Conservation (phyloP, 2,329 filamentous ascomycete species). For the Colletotrichum neosansevieriae region DNA sequence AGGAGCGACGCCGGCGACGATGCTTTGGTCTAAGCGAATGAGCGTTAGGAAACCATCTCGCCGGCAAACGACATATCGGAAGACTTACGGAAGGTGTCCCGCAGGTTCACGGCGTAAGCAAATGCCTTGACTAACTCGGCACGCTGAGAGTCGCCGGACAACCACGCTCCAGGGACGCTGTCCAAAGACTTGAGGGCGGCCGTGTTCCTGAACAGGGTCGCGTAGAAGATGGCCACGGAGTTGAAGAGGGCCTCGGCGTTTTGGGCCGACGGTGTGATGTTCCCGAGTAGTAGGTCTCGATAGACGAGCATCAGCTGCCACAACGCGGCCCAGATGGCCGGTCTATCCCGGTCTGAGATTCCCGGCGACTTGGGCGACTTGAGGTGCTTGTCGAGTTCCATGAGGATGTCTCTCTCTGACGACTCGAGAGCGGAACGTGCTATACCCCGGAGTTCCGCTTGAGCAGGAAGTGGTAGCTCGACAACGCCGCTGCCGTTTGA, state of each 20-base stretch:
- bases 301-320: constrained; percentile 65
- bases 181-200: constrained; percentile 35
- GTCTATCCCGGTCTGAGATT: constrained; percentile 49
- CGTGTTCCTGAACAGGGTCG: constrained; percentile 41
- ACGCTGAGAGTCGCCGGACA: constrained; percentile 1
- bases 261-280: not conserved
- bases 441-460: constrained; percentile 56
- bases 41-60: too few species aligned
- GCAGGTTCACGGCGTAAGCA: constrained; percentile 36
- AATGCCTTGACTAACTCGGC: constrained; percentile 9
- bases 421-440: constrained; percentile 52
- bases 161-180: not conserved
- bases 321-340: constrained; percentile 60
- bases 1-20: not conserved
- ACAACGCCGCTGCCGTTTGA: constrained; percentile 9
- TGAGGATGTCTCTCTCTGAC: constrained; percentile 56
- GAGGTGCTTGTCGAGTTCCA: constrained; percentile 54
- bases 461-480: constrained; percentile 53
- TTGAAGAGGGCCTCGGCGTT: constrained; percentile 35
- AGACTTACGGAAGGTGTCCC: constrained; percentile 52
- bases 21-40: constrained; percentile 13
- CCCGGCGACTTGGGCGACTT: constrained; percentile 28
- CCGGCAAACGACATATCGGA: not conserved
- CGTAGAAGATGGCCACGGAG: constrained; percentile 43
- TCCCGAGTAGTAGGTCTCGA: constrained; percentile 53